Conservation (phyloP, 495 filamentous ascomycete species). For the Sporormia fimetaria region DNA sequence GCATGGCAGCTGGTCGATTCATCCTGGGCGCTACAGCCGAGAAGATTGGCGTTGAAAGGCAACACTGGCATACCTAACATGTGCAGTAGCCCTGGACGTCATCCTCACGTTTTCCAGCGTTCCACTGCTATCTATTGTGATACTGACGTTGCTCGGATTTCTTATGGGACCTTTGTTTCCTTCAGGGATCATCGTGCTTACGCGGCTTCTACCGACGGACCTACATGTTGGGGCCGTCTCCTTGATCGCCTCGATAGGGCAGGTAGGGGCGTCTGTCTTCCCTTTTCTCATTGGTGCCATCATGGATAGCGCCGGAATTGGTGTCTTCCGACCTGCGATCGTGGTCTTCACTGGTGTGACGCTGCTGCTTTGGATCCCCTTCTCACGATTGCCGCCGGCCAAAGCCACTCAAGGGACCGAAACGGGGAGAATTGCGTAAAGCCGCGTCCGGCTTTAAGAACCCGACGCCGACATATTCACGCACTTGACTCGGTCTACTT, state of each 20-base stretch:
- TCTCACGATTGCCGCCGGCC: no score
- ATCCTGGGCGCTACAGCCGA: constrained; percentile 10
- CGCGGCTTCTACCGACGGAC: constrained; percentile 8
- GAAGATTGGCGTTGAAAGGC: constrained; percentile 7
- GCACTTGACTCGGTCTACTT: no score
- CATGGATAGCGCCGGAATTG: constrained; percentile 6
- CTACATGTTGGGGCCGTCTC: constrained; percentile 13
- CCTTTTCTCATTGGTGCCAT: constrained; percentile 17
- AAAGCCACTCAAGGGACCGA: no score
- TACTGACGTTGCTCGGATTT: constrained; percentile 10
- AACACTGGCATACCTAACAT: constrained; percentile 3
- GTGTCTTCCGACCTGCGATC: constrained; percentile 6
- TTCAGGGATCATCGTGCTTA: constrained; percentile 13
- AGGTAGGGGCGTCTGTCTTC: constrained; percentile 10
- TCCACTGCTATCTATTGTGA: constrained; percentile 1
- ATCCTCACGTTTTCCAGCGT: neutral
- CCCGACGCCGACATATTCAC: no score
- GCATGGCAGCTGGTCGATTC: constrained; percentile 13
- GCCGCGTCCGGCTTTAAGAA: no score
- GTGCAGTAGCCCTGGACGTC: constrained; percentile 7
- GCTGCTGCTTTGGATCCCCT: constrained; percentile 5
- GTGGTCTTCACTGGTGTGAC: neutral
- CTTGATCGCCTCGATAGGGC: constrained; percentile 9
- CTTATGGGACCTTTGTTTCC: constrained; percentile 18
- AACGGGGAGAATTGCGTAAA: no score